A percentile compares a stretch with the other conserved stretches of the same genome.
These are phyloP conservation scores for Sedum album DNA, from an alignment of 164 flowering plant genomes.

Conservation along the genomic window DNA sequence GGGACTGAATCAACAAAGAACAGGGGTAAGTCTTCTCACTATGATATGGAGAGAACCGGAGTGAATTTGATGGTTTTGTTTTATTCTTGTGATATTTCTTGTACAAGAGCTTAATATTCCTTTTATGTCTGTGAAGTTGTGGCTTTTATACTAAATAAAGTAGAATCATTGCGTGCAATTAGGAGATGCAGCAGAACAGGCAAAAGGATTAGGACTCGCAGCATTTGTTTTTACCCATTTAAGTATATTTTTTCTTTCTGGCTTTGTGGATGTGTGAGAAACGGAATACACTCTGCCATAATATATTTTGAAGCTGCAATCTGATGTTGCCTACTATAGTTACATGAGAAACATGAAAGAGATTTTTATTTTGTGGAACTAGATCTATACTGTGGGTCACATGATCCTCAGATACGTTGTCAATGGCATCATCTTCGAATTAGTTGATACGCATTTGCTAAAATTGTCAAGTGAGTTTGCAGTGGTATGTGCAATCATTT, in stretches of 20 bases:
- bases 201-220: neutral
- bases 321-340: neutral
- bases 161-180: neutral
- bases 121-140: neutral
- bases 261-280: neutral
- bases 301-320: neutral
- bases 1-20: constrained; percentile 68
- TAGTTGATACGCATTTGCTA: neutral
- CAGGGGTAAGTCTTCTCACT: constrained; percentile 35
- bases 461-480: neutral
- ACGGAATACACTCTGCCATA: neutral
- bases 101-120: neutral
- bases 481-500: neutral
- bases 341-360: neutral
- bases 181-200: neutral
- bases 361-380: neutral
- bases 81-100: neutral
- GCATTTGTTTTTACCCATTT: neutral
- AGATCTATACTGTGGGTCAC: neutral
- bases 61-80: neutral
- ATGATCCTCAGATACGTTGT: neutral
- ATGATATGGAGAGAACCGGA: neutral
- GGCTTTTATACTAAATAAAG: neutral
- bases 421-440: neutral
- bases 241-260: neutral